Base-by-base conservation (phyloP, 495 filamentous ascomycete genomes). In the Neurospora tetrasperma region DNA sequence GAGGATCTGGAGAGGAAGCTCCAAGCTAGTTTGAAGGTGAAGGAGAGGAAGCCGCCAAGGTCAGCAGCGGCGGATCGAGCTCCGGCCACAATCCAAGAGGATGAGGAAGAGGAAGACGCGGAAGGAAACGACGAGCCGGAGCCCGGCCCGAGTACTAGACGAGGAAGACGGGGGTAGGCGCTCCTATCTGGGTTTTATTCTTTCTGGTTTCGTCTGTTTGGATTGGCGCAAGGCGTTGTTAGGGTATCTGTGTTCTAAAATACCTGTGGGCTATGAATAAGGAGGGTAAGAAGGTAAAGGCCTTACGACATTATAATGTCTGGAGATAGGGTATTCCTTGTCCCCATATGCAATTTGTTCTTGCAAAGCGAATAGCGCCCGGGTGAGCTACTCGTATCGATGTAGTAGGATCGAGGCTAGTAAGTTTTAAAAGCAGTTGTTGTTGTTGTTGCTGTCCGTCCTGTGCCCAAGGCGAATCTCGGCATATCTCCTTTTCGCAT, bases 1-100 rank as follows among this genome's bases (percentile, higher is more conserved):
- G 82, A 84, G 5, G 86, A 88, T 69, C 77, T 91, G 31, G 84
- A 87, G 69, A 83, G 81, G 75, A 86, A 85, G 75, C 74, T 90
- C 20, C 80, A 85, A 71, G 76, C 78, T n/a, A 89, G 86, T 77
- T 75, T 89, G 39, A 85, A 85, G n/a, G 83, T 87, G 12, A 81
- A 84, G 71, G 78, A 80, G 3, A 78, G 81, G 75, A 76, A 73
- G 43, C 74, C 78, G 20, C 75, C 72, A 40, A 71, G 39, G 35
- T 12, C 44, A 18, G 80, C 70, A 11, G 43, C 54, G 27, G 54
- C 11, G 14, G 27, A 5, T 35, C 54, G 54, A 66, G 54, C 23
- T 66, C 27, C 54, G 14, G 27, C 54, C 54, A 66, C 27, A 35
- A 38, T 66, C 14, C 74, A 76, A 43, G 80, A 68, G 31, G 70